Evolutionary conservation across 2,329 filamentous ascomycete genomes (phyloP).

Genomic region (Neopestalotiopsis clavispora): DNA sequence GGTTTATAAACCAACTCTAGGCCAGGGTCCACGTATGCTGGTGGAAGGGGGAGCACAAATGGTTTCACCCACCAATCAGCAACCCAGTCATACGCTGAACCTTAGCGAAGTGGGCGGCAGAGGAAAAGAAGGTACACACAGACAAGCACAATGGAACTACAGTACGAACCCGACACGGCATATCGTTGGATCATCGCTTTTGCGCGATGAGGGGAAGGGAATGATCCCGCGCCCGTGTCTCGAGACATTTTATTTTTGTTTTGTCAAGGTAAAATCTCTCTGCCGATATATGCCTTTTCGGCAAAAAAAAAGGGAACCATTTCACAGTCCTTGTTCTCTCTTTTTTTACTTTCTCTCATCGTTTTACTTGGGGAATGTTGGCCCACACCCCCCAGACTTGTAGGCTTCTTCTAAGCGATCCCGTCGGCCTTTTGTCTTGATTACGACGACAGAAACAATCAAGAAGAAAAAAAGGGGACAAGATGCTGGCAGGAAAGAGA

Average conservation of each 20-base stretch:
- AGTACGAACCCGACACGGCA: neutral
- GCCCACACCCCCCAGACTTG: neutral
- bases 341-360: neutral
- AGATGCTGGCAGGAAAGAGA: constrained; percentile 3
- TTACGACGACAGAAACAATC: neutral
- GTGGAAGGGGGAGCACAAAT: neutral
- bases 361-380: neutral
- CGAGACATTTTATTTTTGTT: neutral
- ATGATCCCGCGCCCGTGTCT: neutral
- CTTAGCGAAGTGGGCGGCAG: constrained; percentile 3
- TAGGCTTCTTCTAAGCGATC: neutral
- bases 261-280: neutral
- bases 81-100: neutral
- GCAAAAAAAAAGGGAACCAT: neutral
- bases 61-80: constrained; percentile 5
- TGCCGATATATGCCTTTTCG: neutral
- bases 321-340: neutral
- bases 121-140: neutral
- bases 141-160: neutral
- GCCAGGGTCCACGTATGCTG: too few species aligned
- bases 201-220: neutral
- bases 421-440: neutral
- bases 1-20: neutral
- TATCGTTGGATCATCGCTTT: neutral
- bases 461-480: too few species aligned